Evolutionary conservation across 352 stramenopile species (phyloP), one percentile per base, ranked within the genome.

Genomic region (Sclerospora graminicola): DNA sequence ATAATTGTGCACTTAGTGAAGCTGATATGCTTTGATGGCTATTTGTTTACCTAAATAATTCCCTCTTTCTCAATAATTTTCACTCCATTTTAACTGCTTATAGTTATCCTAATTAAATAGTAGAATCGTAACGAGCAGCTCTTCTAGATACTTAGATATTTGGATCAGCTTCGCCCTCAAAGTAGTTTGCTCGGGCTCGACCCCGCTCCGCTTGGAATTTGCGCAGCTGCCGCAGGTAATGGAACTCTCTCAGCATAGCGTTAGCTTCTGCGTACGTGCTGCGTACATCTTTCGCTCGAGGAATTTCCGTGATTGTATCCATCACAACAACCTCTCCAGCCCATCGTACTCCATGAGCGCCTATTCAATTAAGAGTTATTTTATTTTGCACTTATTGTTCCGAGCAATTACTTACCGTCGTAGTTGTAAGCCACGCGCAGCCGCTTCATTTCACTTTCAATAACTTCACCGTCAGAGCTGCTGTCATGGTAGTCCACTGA

Each of bases 51-150:
- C n/a, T n/a, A 26, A 26, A 26, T 26, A 26, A 26, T 26, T 7
- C 6, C 21, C 21, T 26, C 6, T 6, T 6, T 26, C 21, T 26
- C 21, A 6, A 26, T 26, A 26, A 3, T 26, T 26, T n/a, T n/a
- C n/a, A 26, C 21, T 26, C 21, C 20, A 94, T 90, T 41, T 85
- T 96, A 13, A 79, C 77, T 31, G 90, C 96, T 47, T 67, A 95
- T n/a, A n/a, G n/a, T n/a, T n/a, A n/a, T n/a, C n/a, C n/a, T n/a
- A n/a, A n/a, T n/a, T n/a, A n/a, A n/a, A n/a, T n/a, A n/a, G n/a
- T n/a, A n/a, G n/a, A n/a, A n/a, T n/a, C n/a, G n/a, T n/a, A n/a
- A n/a, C n/a, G n/a, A n/a, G 46, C 87, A 45, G 20, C 43, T 50
- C 32, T 8, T 34, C 24, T 13, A 24, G 13, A 15, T 38, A 38